phyloP scores from a whole-genome alignment of 1,284 basidiomycete species.

The Laetiporus sulphureus region DNA sequence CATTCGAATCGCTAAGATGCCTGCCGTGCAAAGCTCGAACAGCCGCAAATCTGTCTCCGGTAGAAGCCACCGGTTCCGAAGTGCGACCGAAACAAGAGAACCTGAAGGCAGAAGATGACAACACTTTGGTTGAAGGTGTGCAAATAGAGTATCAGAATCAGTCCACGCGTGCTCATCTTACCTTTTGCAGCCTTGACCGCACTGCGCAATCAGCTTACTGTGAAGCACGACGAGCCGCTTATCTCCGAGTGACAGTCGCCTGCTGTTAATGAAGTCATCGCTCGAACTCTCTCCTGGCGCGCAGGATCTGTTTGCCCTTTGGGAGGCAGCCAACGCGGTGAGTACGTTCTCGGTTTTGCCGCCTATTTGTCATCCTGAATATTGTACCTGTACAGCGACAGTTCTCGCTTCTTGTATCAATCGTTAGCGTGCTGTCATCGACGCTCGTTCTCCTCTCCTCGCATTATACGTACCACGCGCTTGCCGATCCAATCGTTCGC shows the following conservation, averaged over 20 bases:
- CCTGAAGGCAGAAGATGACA: too few relatives aligned
- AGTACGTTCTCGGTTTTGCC: constrained; percentile 13
- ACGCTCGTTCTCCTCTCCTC: constrained; percentile 53
- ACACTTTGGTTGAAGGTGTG: too few relatives aligned
- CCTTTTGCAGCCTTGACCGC: constrained; percentile 29
- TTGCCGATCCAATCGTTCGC: constrained; percentile 55
- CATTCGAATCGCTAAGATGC: too few relatives aligned
- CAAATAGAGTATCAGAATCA: too few relatives aligned
- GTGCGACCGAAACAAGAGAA: too few relatives aligned
- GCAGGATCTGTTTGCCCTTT: constrained; percentile 54
- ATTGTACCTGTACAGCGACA: constrained; percentile 32
- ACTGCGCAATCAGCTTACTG: constrained; percentile 47
- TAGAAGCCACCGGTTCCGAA: too few relatives aligned
- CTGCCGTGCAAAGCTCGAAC: too few relatives aligned
- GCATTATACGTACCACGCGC: constrained; percentile 57
- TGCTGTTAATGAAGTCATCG: constrained; percentile 56
- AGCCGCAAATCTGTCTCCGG: too few relatives aligned
- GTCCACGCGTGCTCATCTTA: too few relatives aligned
- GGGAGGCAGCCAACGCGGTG: constrained; percentile 49
- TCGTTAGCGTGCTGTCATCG: constrained; percentile 48
- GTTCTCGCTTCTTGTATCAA: constrained; percentile 34
- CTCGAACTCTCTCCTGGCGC: constrained; percentile 48
- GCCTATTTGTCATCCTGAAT: not conserved
- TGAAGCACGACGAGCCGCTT: constrained; percentile 39
- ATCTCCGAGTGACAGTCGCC: constrained; percentile 48